Conservation (phyloP, 106 monocot species). For the Agapanthus africanus region DNA sequence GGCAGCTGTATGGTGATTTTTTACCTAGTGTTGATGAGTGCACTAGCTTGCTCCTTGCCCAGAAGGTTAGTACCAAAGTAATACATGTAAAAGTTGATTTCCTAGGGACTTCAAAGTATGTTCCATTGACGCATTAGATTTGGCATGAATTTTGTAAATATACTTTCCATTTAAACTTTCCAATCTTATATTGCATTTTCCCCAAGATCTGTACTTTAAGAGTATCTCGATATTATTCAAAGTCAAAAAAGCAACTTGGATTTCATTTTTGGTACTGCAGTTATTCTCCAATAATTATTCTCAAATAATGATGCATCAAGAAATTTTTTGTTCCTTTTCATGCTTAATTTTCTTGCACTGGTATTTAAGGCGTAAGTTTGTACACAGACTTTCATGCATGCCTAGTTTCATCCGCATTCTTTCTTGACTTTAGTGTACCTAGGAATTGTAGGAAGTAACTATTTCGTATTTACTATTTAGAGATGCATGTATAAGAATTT, state of each 20-base stretch:
- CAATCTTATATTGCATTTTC: not conserved
- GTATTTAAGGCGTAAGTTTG: too few relatives aligned
- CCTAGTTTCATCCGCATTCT: not conserved
- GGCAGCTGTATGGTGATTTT: constrained; percentile 97
- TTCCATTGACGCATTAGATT: not conserved
- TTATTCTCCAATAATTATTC: too few relatives aligned
- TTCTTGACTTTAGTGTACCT: not conserved
- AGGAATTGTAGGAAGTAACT: not conserved
- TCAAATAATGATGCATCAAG: too few relatives aligned
- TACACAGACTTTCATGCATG: not conserved
- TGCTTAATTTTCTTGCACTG: not conserved
- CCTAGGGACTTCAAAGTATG: not conserved
- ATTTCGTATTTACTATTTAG: not conserved
- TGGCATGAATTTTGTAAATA: not conserved
- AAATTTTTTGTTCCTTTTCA: not conserved
- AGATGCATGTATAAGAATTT: too few relatives aligned
- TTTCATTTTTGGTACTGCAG: too few relatives aligned
- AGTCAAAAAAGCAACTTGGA: too few relatives aligned
- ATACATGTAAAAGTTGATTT: not conserved
- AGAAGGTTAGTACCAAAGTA: constrained; percentile 45
- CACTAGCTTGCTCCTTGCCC: constrained; percentile 87
- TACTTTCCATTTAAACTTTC: not conserved
- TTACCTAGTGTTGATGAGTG: constrained; percentile 81
- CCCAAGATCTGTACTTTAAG: not conserved
- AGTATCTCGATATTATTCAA: too few relatives aligned